Evolutionary conservation across 306 rosid species (phyloP), one percentile per base, ranked within the genome.

Genomic region (Fragaria nilgerrensis): DNA sequence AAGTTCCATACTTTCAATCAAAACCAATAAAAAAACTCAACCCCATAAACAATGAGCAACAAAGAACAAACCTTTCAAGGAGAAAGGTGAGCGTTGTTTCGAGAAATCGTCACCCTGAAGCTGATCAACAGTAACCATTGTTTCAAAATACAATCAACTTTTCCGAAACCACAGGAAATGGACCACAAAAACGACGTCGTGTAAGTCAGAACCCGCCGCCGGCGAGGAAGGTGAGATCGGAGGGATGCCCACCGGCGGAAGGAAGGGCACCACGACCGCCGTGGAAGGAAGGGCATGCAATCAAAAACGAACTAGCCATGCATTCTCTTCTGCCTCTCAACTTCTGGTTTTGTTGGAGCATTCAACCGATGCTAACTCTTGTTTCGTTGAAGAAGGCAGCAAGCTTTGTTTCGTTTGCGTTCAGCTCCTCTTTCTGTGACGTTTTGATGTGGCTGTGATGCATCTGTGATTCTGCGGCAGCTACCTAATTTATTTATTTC

Each of bases 181-280:
- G 9, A 32, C 36, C 36, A 32, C 36, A 32, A 32, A 32, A 56
- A 22, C 62, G 29, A 56, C 63, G 63, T 22, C 32, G 29, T 56
- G 15, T 12, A 1, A 22, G 5, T 45, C 47, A 79, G 76, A 66
- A 49, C 27, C 87, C 87, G 4, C 87, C 87, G n/a, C 87, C 87
- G 2, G 87, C 87, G 11, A 84, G 84, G 70, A 68, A 84, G 64
- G 87, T 84, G 56, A 84, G 87, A 80, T 84, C 87, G 8, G 87
- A 78, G 16, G 87, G 87, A 64, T 80, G 87, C 77, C 87, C 87
- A 29, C 87, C 84, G 59, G 87, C 87, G 1, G 87, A 84, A 32
- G 84, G 87, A 56, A 80, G 84, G 80, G 87, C 87, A 44, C 87
- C 87, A 1, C 84, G 87, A 45, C 87, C 87, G 1, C 87, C 87